Conservation (phyloP, 192 early-diverging fungal species). For the Backusella parvicylindrica region DNA sequence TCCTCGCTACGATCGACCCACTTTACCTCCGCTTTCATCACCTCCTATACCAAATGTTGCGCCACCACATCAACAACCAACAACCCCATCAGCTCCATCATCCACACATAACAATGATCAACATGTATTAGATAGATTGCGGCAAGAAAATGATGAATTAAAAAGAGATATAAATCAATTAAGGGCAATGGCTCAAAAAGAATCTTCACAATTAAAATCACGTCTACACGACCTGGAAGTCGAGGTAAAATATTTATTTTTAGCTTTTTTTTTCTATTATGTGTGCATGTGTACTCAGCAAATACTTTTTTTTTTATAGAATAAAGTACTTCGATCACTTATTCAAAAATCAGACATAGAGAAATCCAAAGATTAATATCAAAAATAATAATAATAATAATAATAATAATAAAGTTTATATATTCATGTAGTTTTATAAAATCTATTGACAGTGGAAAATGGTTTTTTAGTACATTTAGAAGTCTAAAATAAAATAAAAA, state of each 20-base stretch:
- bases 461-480: neutral
- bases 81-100: neutral
- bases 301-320: conserved; percentile 15
- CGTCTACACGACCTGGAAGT: conserved; percentile 26
- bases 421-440: neutral
- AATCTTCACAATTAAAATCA: conserved; percentile 14
- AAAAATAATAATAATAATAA: neutral
- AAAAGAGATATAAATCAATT: neutral
- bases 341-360: conserved; percentile 12
- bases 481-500: neutral
- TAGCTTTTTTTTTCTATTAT: neutral
- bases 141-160: conserved; percentile 7
- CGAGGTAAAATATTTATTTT: conserved; percentile 24
- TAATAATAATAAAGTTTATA: neutral
- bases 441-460: neutral
- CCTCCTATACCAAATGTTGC: neutral
- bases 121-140: neutral
- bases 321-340: conserved; percentile 23
- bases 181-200: conserved; percentile 3
- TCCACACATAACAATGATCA: neutral
- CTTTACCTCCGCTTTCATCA: neutral
- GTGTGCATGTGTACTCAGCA: too few relatives aligned
- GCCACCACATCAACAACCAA: neutral
- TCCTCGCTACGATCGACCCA: neutral
- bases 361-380: neutral